phyloP scores from a whole-genome alignment of 225 moss, liverwort and hornwort genomes.

The Polytrichum formosum region DNA sequence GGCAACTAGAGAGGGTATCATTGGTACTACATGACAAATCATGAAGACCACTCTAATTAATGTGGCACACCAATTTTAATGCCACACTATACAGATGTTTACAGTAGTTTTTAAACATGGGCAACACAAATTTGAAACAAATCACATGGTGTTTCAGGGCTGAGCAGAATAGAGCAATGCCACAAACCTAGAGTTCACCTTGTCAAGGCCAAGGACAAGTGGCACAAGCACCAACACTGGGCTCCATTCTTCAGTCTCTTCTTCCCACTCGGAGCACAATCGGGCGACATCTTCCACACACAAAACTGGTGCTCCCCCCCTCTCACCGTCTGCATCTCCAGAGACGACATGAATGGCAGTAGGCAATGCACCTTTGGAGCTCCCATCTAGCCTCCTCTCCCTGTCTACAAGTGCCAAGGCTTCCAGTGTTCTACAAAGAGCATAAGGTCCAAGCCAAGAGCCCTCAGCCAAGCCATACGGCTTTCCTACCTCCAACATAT shows the following conservation, averaged over 20 bases:
- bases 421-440: constrained; percentile 93
- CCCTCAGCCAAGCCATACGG: constrained; percentile 77
- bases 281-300: constrained; percentile 84
- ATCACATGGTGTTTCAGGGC: not conserved
- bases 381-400: constrained; percentile 45
- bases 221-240: constrained; percentile 89
- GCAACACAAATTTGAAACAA: too few relatives aligned
- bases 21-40: too few relatives aligned
- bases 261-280: constrained; percentile 74
- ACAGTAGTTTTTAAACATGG: too few relatives aligned
- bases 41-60: too few relatives aligned
- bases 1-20: too few relatives aligned
- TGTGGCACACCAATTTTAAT: too few relatives aligned
- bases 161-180: constrained; percentile 14
- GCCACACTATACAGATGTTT: too few relatives aligned
- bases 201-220: constrained; percentile 94
- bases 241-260: constrained; percentile 70
- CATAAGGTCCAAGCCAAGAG: constrained; percentile 96
- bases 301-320: constrained; percentile 95
- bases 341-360: constrained; percentile 94
- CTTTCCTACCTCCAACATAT: constrained; percentile 71
- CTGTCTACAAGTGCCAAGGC: constrained; percentile 70
- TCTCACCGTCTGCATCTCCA: constrained; percentile 97
- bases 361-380: constrained; percentile 65
- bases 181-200: constrained; percentile 92